Base-by-base conservation (phyloP, 2,329 filamentous ascomycete species). In the Podosphaera xanthii region DNA sequence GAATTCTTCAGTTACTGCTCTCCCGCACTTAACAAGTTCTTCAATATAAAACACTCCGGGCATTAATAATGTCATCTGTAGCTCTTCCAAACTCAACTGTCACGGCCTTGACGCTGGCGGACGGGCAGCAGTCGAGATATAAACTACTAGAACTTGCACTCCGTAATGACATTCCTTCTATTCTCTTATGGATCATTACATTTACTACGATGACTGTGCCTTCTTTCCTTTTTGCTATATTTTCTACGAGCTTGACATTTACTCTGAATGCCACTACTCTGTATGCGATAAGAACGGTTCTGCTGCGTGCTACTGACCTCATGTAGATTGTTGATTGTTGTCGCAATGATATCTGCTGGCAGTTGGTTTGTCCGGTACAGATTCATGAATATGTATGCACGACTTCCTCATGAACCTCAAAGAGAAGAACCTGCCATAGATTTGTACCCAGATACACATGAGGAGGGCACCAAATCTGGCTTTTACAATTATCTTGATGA, bases 201-300 rank as follows among this genome's bases (percentile, higher is more conserved):
- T 86, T 95, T 67, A 79, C 83, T 22, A 94, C 91, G 34, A 89
- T 97, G 64, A 94, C 87, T 14, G 71, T 96, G 61, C 92, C 92
- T 50, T 88, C 87, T 69, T 81, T 92, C 71, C 79, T 97, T 22
- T 98, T 94, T 70, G 86, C 83, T 4, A 76, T 95, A 62, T 87
- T 95, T 68, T 95, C 89, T 4, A 91, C 88, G 63, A 96, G 87
- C 71, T 75, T 94, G 75, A 98, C 92, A 0, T 87, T 98, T 68
- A 98, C 92, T 9, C 94, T 98, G 90, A 97, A 97, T 70, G 91
- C 92, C 65, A 97, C 91, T 30, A 98, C 92, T 22, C 72, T 98
- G 82, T 94, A 81, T 69, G 82, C 67, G 33, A 46, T 50, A 3
- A 56, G 22, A 40, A 9, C 3, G 10, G 49, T 52, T 50, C 52